A percentile compares a stretch with the other conserved stretches of the same genome.
These are phyloP conservation scores for Neonectria hederae DNA, from an alignment of 2,329 filamentous ascomycete species.

Conservation along the genomic window DNA sequence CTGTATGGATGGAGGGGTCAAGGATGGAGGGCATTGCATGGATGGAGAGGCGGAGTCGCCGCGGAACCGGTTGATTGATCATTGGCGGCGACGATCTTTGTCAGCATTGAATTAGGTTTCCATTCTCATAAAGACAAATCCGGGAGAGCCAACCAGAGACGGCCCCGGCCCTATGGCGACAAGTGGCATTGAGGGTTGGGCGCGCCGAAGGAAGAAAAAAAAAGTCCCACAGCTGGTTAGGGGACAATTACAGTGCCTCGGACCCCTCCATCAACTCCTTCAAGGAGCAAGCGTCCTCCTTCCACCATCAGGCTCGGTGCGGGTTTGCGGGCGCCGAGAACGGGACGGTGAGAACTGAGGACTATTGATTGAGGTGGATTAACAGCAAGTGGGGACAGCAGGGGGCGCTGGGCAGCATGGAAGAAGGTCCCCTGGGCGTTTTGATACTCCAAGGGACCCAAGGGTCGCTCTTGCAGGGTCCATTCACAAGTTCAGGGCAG, in stretches of 20 bases:
- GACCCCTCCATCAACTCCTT: neutral
- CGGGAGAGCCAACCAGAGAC: conserved; percentile 7
- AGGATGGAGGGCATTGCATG: neutral
- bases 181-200: conserved; percentile 1
- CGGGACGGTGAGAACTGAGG: conserved; percentile 13
- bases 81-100: neutral
- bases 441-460: conserved; percentile 27
- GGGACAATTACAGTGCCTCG: neutral
- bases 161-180: conserved; percentile 11
- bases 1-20: conserved; percentile 2
- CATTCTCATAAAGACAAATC: conserved; percentile 1
- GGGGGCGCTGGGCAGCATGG: conserved; percentile 26
- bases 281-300: neutral
- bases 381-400: conserved; percentile 20
- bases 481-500: conserved; percentile 35
- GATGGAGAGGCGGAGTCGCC: conserved; percentile 8
- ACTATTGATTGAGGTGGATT: neutral
- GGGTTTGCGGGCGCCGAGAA: conserved; percentile 30
- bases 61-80: neutral
- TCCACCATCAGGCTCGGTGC: neutral
- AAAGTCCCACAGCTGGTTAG: conserved; percentile 6
- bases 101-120: conserved; percentile 18
- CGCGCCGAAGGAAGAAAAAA: neutral
- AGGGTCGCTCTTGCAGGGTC: conserved; percentile 44
- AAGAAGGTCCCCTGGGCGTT: conserved; percentile 35